Evolutionary conservation across 176 grass and related monocot genomes (phyloP).

Genomic region (Zizania latifolia): DNA sequence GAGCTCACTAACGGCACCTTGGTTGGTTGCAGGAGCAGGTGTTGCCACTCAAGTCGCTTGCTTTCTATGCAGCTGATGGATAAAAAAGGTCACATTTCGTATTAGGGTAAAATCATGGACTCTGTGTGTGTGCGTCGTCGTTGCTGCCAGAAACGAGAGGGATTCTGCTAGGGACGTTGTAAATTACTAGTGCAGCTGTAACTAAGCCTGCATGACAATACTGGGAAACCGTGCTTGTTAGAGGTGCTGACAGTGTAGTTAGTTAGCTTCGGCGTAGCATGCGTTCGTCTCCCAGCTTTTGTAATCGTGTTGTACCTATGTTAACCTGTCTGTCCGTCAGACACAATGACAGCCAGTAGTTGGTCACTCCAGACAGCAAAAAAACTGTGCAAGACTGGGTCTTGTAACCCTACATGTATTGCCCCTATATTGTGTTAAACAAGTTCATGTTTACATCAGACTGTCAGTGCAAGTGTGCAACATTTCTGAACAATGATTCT

Average conservation of each 20-base stretch:
- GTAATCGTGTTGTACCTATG: background rate
- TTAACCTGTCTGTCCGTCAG: background rate
- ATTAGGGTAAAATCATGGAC: background rate
- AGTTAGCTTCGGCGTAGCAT: background rate
- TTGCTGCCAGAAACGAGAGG: background rate
- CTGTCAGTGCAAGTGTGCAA: no score
- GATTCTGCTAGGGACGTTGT: slow-evolving; percentile 5
- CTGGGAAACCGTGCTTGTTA: slow-evolving; percentile 13
- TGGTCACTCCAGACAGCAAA: background rate
- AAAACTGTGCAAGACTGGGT: background rate
- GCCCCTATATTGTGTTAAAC: background rate
- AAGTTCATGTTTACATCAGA: background rate
- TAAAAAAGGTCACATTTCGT: no score
- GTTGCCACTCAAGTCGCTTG: slow-evolving; percentile 49
- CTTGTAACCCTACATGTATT: background rate
- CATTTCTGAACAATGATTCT: background rate
- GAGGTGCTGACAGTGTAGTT: slow-evolving; percentile 22
- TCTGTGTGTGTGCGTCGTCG: background rate
- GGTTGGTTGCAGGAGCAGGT: slow-evolving; percentile 52
- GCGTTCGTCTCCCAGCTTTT: background rate
- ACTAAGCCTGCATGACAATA: slow-evolving; percentile 35
- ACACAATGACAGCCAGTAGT: background rate
- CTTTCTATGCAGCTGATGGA: slow-evolving; percentile 68
- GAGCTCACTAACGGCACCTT: background rate
- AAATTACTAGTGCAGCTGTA: slow-evolving; percentile 63